Percentiles rank a stretch among this genome's conserved stretches.
Evolutionary conservation across 2,329 filamentous ascomycete genomes (phyloP).

Genomic region (Rhynchosporium graminicola): DNA sequence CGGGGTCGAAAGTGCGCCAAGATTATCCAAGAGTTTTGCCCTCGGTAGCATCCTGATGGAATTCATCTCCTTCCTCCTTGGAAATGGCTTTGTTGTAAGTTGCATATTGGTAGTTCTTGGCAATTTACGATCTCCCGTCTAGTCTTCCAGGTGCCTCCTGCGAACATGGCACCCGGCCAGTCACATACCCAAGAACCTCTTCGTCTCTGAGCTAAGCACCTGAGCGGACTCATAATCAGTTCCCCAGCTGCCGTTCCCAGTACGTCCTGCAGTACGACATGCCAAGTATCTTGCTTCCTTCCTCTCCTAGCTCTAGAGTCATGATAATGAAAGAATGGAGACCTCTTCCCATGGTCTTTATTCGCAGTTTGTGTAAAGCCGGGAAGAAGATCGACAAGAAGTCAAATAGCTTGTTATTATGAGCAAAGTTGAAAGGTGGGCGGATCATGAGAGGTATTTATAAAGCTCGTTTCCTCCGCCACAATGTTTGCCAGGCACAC

Average conservation of each 20-base stretch:
- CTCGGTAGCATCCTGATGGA: background rate
- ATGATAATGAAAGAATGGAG: background rate
- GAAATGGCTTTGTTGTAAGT: background rate
- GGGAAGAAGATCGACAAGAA: background rate
- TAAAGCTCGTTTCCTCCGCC: conserved; percentile 7
- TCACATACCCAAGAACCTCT: background rate
- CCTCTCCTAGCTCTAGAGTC: conserved; percentile 15
- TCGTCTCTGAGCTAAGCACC: conserved; percentile 10
- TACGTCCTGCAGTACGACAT: conserved; percentile 12
- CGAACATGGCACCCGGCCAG: conserved; percentile 5
- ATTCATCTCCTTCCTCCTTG: conserved; percentile 7
- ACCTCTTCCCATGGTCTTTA: background rate
- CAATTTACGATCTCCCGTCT: background rate
- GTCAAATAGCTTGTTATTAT: conserved; percentile 2
- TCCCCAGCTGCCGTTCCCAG: background rate
- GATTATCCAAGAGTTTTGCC: background rate
- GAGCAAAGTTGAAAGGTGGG: background rate
- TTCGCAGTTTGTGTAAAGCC: background rate
- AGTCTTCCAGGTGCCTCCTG: background rate
- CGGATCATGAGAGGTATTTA: conserved; percentile 7
- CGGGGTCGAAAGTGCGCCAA: conserved; percentile 9
- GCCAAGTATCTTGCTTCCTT: conserved; percentile 15
- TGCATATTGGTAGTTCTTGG: conserved; percentile 6
- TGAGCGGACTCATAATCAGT: background rate
- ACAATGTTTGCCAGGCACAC: conserved; percentile 1